A percentile compares a stretch with the other conserved stretches of the same genome.
Evolutionary conservation across 2,329 filamentous ascomycete species (phyloP).

Genomic region (Aureobasidium lini): DNA sequence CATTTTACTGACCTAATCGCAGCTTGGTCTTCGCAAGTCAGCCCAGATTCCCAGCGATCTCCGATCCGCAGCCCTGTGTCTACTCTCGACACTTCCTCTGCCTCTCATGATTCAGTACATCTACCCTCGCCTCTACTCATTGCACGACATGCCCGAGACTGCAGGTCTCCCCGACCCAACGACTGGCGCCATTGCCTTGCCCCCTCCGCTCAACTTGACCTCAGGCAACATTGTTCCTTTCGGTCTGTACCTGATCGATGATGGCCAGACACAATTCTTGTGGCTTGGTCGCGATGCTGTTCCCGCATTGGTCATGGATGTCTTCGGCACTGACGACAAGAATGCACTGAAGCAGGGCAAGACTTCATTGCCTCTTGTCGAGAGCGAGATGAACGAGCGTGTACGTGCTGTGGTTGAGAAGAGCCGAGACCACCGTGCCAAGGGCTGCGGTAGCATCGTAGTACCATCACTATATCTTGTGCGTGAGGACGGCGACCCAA

Average conservation of each 20-base stretch:
- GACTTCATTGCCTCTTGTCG: slow-evolving; percentile 73
- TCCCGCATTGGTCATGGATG: slow-evolving; percentile 77
- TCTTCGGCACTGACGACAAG: slow-evolving; percentile 81
- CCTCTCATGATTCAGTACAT: slow-evolving; percentile 91
- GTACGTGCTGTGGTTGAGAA: slow-evolving; percentile 86
- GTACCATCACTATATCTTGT: slow-evolving; percentile 90
- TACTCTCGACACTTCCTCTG: slow-evolving; percentile 87
- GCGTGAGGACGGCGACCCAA: slow-evolving; percentile 91
- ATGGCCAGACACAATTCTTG: slow-evolving; percentile 94
- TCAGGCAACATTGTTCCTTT: slow-evolving; percentile 83
- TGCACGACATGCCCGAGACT: slow-evolving; percentile 94
- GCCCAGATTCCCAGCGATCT: slow-evolving; percentile 91
- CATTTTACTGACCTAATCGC: slow-evolving; percentile 19
- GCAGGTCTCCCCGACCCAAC: slow-evolving; percentile 77
- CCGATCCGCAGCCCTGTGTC: slow-evolving; percentile 82
- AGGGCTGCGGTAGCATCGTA: slow-evolving; percentile 87
- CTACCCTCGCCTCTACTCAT: slow-evolving; percentile 57
- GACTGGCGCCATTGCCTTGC: slow-evolving; percentile 83
- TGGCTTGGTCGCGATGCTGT: slow-evolving; percentile 94
- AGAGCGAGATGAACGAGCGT: slow-evolving; percentile 94
- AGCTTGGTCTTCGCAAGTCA: slow-evolving; percentile 77
- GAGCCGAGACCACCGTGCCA: slow-evolving; percentile 77
- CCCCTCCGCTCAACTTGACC: slow-evolving; percentile 75
- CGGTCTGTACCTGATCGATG: slow-evolving; percentile 91
- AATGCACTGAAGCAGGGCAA: slow-evolving; percentile 86